These are phyloP conservation scores for Chlorella variabilis DNA, from an alignment of 163 green algal genomes.

Conservation along the genomic window DNA sequence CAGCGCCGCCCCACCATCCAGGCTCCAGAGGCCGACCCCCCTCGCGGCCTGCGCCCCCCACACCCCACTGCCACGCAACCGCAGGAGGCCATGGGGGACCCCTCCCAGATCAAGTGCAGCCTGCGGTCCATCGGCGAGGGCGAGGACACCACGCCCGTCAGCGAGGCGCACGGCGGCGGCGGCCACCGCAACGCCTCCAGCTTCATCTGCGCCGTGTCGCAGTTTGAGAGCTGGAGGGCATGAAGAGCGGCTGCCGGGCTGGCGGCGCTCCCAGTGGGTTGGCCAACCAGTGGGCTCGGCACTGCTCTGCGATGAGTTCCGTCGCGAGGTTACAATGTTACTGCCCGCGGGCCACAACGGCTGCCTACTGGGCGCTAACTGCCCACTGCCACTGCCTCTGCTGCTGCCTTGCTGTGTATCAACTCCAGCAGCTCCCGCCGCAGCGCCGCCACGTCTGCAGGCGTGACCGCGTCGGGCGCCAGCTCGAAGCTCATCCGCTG, in stretches of 20 bases:
- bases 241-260: background rate
- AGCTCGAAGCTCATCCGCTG: conserved; percentile 10
- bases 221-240: conserved; percentile 31
- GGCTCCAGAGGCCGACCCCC: too few relatives aligned
- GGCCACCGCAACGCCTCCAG: conserved; percentile 51
- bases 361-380: too few relatives aligned
- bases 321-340: too few relatives aligned
- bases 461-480: background rate
- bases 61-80: too few relatives aligned
- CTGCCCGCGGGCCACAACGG: too few relatives aligned
- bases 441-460: background rate
- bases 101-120: conserved; percentile 48
- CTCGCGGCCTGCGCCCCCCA: too few relatives aligned
- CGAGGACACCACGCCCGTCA: conserved; percentile 52
- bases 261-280: background rate
- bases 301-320: too few relatives aligned
- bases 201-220: conserved; percentile 33
- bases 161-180: conserved; percentile 43
- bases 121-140: conserved; percentile 45
- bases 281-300: too few relatives aligned
- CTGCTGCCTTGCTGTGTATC: conserved; percentile 15
- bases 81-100: conserved; percentile 31
- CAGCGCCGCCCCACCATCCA: too few relatives aligned
- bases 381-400: background rate
- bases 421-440: conserved; percentile 1